Percentiles rank a stretch among this genome's conserved stretches.
These are phyloP conservation scores for Begonia fuchsioides DNA, from an alignment of 306 rosid species.

Conservation along the genomic window DNA sequence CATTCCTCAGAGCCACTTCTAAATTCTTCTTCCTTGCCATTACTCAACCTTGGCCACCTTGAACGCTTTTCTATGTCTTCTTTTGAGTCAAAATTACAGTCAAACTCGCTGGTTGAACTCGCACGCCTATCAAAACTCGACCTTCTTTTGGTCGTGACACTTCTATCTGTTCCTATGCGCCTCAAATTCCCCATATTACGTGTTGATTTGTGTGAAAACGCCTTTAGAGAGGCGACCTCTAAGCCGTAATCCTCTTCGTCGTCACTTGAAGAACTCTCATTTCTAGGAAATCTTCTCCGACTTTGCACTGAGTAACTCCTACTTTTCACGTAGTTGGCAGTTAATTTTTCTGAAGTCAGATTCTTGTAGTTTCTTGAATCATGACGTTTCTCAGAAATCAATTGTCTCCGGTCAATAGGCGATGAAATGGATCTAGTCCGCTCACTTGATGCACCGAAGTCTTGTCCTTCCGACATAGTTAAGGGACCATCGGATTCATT, in stretches of 20 bases:
- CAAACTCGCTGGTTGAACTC: constrained; percentile 26
- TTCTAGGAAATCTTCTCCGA: constrained; percentile 17
- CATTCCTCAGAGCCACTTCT: not conserved
- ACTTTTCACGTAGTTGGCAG: constrained; percentile 2
- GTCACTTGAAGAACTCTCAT: constrained; percentile 26
- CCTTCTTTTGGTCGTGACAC: constrained; percentile 8
- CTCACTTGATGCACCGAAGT: not conserved
- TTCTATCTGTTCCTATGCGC: constrained; percentile 11
- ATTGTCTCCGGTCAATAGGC: constrained; percentile 24
- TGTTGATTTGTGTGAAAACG: constrained; percentile 10
- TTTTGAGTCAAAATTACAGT: constrained; percentile 17
- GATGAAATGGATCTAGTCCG: constrained; percentile 15
- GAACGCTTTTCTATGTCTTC: constrained; percentile 5
- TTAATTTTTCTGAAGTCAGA: constrained; percentile 9
- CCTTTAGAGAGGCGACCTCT: constrained; percentile 10
- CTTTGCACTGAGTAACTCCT: constrained; percentile 42
- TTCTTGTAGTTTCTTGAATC: constrained; percentile 4
- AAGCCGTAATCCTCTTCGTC: constrained; percentile 19
- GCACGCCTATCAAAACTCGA: constrained; percentile 24
- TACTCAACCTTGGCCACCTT: constrained; percentile 2
- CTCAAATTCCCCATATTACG: constrained; percentile 7
- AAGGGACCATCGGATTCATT: constrained; percentile 58
- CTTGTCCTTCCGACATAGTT: constrained; percentile 10
- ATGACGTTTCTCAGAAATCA: constrained; percentile 12
- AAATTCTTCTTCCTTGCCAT: constrained; percentile 1